Evolutionary conservation across 176 grass and related monocot genomes (phyloP).

Genomic region (Aegilops bicornis): DNA sequence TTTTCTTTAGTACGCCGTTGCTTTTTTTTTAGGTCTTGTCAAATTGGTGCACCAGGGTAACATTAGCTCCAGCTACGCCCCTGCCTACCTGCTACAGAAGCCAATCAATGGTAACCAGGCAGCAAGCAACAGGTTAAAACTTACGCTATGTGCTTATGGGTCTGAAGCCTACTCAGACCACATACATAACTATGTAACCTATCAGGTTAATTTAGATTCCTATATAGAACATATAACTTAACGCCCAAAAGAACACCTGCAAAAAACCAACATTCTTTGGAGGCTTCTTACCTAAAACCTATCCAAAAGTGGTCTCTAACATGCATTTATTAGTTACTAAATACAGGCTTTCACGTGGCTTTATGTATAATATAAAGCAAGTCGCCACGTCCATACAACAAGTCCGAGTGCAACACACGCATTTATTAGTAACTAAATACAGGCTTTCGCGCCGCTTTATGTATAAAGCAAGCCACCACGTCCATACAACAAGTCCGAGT

Average conservation of each 20-base stretch:
- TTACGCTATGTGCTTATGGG: neutral
- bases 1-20: too few relatives aligned
- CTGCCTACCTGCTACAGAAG: neutral
- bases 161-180: neutral
- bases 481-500: too few relatives aligned
- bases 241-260: neutral
- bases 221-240: neutral
- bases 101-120: neutral
- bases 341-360: too few relatives aligned
- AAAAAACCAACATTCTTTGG: neutral
- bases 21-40: too few relatives aligned
- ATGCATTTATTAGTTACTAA: neutral
- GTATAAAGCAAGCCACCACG: too few relatives aligned
- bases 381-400: too few relatives aligned
- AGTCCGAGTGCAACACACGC: too few relatives aligned
- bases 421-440: neutral
- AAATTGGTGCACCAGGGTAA: too few relatives aligned
- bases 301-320: neutral
- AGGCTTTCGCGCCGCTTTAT: too few relatives aligned
- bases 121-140: neutral
- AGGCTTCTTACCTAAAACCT: slow-evolving; percentile 2
- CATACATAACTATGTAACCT: neutral
- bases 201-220: neutral
- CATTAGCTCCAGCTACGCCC: too few relatives aligned
- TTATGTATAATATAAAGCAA: too few relatives aligned